Conservation (phyloP, 2,329 filamentous ascomycete genomes). For the Apiospora phragmitis region DNA sequence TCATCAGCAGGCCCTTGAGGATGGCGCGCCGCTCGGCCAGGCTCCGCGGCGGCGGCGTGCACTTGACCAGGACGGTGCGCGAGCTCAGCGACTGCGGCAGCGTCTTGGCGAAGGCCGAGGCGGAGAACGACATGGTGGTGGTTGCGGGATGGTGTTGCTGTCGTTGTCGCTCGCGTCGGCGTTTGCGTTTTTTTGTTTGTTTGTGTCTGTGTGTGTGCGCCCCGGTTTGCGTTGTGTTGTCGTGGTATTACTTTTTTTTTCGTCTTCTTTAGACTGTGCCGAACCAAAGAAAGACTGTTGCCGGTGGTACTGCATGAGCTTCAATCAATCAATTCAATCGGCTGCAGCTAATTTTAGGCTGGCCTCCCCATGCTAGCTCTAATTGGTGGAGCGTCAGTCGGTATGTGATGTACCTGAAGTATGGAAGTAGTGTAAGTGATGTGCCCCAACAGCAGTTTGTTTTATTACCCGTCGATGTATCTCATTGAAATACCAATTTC, state of each 20-base stretch:
- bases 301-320: neutral
- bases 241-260: neutral
- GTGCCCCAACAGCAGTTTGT: too few relatives aligned
- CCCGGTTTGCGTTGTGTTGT: neutral
- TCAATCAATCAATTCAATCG: neutral
- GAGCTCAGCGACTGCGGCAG: conserved; percentile 28
- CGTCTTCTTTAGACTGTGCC: too few relatives aligned
- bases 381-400: neutral
- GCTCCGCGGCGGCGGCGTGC: conserved; percentile 50
- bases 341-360: neutral
- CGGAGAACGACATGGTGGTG: neutral
- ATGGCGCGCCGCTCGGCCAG: conserved; percentile 58
- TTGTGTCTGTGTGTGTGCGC: neutral
- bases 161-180: neutral
- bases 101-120: conserved; percentile 26
- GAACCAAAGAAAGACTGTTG: too few relatives aligned
- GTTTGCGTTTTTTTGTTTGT: neutral
- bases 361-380: neutral
- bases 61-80: conserved; percentile 47
- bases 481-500: too few relatives aligned
- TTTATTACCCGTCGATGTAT: too few relatives aligned
- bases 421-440: too few relatives aligned
- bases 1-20: conserved; percentile 50
- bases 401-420: neutral
- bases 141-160: neutral